Base-by-base conservation (phyloP, 2,329 filamentous ascomycete genomes). In the Ascocoryne sarcoides region DNA sequence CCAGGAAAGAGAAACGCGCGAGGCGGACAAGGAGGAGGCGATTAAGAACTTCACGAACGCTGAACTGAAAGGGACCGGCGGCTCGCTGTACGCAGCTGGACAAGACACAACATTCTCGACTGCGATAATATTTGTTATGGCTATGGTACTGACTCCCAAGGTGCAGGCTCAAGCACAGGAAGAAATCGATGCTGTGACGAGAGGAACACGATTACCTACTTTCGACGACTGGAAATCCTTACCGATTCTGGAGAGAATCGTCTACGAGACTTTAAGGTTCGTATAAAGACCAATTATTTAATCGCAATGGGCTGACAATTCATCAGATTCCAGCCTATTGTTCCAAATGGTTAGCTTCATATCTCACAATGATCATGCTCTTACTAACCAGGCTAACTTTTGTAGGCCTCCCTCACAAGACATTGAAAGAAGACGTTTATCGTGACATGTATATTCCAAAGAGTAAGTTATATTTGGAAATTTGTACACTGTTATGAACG, bases 381-480 rank as follows among this genome's bases (percentile, higher is more conserved):
- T 66, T 62, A 60, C 58, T 58, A 16, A 32, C 18, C 20, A 34
- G n/a, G 18, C 31, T 26, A n/a, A 29, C n/a, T 66, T 66, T 21
- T 71, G 54, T 73, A 3, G 74, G 78, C 53, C 64, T 61, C 33
- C 71, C 16, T 61, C 68, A 4, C 56, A 67, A 36, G 72, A 77
- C 36, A 73, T 76, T 39, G 59, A 57, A 68, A 37, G 73, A 78
- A 36, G 75, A 78, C 40, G 61, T 67, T 10, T 79, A 76, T 32
- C 61, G 69, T 23, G 73, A 68, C 31, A 70, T 71, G 55, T 66
- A 67, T 46, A 75, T 79, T 39, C 73, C 72, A n/a, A 68, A 67
- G 12, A 74, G 74, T 37, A 34, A 20, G 36, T n/a, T n/a, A n/a
- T n/a, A n/a, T n/a, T n/a, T n/a, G n/a, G n/a, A n/a, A n/a, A n/a